Evolutionary conservation across 192 early-diverging fungal genomes (phyloP).

Genomic region (Funneliformis mosseae): DNA sequence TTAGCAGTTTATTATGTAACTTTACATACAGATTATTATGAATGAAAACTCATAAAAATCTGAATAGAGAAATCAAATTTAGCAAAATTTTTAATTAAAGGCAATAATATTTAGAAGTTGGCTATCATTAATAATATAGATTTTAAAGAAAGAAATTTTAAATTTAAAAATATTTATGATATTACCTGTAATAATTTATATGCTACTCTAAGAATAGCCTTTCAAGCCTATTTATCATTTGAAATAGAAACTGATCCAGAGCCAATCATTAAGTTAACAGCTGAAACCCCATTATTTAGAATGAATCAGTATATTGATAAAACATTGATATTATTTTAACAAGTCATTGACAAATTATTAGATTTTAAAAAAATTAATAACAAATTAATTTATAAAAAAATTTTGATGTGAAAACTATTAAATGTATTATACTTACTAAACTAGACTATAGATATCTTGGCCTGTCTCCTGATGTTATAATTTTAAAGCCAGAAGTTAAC

Average conservation of each 20-base stretch:
- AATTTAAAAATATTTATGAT: slow-evolving; percentile 9
- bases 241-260: not conserved
- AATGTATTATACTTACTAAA: too few species aligned
- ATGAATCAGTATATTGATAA: not conserved
- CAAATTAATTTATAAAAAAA: not conserved
- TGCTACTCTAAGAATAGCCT: not conserved
- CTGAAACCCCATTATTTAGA: not conserved
- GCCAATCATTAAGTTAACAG: not conserved
- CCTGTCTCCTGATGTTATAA: not conserved
- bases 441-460: not conserved
- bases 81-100: not conserved
- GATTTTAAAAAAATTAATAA: too few species aligned
- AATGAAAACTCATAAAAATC: not conserved
- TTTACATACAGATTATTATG: not conserved
- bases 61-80: not conserved
- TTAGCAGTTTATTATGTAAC: not conserved
- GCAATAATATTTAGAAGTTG: not conserved
- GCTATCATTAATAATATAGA: not conserved
- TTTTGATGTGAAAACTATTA: not conserved
- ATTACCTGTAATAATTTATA: not conserved
- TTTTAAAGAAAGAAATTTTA: not conserved
- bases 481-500: not conserved
- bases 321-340: too few species aligned
- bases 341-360: too few species aligned
- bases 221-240: not conserved